These are phyloP conservation scores for Saccharomyces jurei DNA, from an alignment of 805 yeast genomes.

Conservation along the genomic window DNA sequence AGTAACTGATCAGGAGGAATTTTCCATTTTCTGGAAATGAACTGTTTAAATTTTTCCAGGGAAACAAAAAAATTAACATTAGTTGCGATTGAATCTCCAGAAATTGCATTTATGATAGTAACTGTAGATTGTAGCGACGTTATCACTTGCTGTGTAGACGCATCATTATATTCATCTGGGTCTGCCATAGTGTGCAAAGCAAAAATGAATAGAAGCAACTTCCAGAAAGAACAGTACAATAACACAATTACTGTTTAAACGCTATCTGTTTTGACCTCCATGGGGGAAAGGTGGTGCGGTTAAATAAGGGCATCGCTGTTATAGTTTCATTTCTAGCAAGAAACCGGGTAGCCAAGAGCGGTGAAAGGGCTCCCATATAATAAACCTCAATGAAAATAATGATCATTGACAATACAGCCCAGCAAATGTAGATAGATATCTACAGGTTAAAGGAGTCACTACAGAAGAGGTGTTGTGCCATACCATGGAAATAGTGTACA, in stretches of 20 bases:
- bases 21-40: conserved; percentile 34
- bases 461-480: not conserved
- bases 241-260: not conserved
- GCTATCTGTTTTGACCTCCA: not conserved
- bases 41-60: conserved; percentile 37
- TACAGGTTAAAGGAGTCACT: not conserved
- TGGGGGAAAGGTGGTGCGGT: not conserved
- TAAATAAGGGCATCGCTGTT: not conserved
- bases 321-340: not conserved
- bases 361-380: not conserved
- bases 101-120: conserved; percentile 34
- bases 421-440: not conserved
- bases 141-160: not conserved
- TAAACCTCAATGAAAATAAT: not conserved
- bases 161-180: not conserved
- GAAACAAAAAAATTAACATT: conserved; percentile 35
- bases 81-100: conserved; percentile 34
- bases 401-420: not conserved
- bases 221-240: not conserved
- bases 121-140: not conserved
- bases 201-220: not conserved
- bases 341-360: not conserved
- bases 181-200: not conserved
- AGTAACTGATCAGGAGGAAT: conserved; percentile 38
- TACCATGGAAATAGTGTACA: conserved; percentile 14